phyloP scores from a whole-genome alignment of 164 flowering plant genomes.

The Pachysandra terminalis region DNA sequence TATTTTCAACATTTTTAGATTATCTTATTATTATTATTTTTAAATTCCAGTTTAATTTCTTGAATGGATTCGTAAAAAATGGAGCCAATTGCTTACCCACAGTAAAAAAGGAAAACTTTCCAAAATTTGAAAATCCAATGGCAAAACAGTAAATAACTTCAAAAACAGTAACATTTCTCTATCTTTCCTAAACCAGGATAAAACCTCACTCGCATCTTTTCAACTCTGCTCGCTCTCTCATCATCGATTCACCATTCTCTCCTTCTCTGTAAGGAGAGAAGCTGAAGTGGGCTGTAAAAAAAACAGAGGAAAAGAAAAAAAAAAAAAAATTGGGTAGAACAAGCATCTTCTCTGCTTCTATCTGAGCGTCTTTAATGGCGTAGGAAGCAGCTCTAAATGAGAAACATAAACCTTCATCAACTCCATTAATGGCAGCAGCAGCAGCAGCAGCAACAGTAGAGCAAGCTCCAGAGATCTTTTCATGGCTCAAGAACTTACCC shows the following conservation, averaged over 20 bases:
- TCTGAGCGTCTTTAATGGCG: not conserved
- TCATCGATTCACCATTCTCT: not conserved
- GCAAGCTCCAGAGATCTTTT: slow-evolving; percentile 47
- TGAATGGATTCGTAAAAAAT: too few species aligned
- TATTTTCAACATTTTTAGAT: too few species aligned
- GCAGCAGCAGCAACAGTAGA: slow-evolving; percentile 18
- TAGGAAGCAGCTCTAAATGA: not conserved
- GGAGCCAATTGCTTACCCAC: too few species aligned
- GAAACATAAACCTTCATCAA: not conserved
- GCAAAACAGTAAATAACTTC: slow-evolving; percentile 3
- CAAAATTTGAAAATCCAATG: not conserved
- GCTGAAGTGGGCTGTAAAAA: not conserved
- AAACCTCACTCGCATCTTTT: slow-evolving; percentile 2
- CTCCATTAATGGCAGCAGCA: slow-evolving; percentile 30
- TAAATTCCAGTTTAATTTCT: too few species aligned
- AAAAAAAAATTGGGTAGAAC: not conserved
- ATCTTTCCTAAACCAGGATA: slow-evolving; percentile 8
- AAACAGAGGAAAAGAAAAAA: not conserved
- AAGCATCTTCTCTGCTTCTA: not conserved
- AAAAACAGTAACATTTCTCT: not conserved
- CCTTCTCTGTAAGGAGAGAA: slow-evolving; percentile 11
- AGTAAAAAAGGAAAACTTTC: too few species aligned
- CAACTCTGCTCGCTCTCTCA: slow-evolving; percentile 6
- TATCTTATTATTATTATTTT: too few species aligned
- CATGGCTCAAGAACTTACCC: slow-evolving; percentile 88